A percentile compares a stretch with the other conserved stretches of the same genome.
These are phyloP conservation scores for Micractinium conductrix DNA, from an alignment of 139 green algal species.

Conservation along the genomic window DNA sequence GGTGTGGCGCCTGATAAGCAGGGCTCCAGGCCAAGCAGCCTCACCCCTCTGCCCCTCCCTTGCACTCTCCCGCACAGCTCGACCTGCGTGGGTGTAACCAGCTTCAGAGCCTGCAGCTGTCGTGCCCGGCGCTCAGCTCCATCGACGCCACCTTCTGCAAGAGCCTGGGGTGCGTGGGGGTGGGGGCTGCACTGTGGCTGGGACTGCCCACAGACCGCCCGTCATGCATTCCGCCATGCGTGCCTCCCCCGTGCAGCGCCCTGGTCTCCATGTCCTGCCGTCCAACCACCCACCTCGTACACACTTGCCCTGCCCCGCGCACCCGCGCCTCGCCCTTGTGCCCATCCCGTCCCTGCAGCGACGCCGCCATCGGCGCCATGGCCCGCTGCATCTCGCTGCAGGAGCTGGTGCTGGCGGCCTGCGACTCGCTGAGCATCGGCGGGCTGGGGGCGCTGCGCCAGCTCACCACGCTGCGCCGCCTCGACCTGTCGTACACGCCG, in stretches of 20 bases:
- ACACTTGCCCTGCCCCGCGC: no score
- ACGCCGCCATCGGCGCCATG: conserved; percentile 25
- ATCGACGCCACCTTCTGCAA: conserved; percentile 72
- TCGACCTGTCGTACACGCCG: conserved; percentile 69
- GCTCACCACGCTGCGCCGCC: conserved; percentile 41
- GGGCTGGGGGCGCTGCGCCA: conserved; percentile 40
- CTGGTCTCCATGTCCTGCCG: background rate
- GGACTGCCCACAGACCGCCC: no score
- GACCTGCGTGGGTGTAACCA: conserved; percentile 34
- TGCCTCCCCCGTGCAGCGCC: no score
- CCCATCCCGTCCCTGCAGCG: background rate
- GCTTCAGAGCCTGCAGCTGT: conserved; percentile 27
- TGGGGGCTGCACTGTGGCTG: no score
- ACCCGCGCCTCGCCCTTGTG: background rate
- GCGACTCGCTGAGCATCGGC: conserved; percentile 32
- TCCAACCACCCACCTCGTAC: no score
- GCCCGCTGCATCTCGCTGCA: conserved; percentile 8
- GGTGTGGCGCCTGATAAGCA: background rate
- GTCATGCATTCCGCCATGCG: no score
- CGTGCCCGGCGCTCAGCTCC: conserved; percentile 33
- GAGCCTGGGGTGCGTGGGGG: conserved; percentile 4
- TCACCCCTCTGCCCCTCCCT: background rate
- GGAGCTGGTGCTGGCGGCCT: conserved; percentile 37
- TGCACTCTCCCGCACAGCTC: background rate
- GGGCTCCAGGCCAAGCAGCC: background rate